Evolutionary conservation across 164 flowering plant species (phyloP), one percentile per base, ranked within the genome.

Genomic region (Magnolia officinalis): DNA sequence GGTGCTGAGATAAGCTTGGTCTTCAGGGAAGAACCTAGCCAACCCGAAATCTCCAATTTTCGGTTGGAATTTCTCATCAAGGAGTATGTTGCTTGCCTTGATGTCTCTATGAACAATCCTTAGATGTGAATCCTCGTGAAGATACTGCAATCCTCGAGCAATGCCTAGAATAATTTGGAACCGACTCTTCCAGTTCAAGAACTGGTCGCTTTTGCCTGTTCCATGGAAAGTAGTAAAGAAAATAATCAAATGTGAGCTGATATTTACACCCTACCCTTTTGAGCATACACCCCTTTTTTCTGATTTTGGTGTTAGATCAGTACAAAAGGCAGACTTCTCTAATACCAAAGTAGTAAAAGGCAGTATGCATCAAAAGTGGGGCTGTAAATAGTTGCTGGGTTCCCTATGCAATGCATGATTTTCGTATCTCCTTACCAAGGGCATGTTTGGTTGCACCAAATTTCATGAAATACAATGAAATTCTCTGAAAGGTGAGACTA

Each of bases 31-130:
- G 77, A 90, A 90, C 75, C 93, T 81, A 16, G 93, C 90, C 63
- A 90, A 76, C 7, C 93, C 93, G 65, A 90, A 90, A 78, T 90
- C 93, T 74, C 93, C 89, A 50, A 90, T 90, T 74, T 78, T 86
- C 8, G 93, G 90, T 65, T 84, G 89, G 70, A 83, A 87, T 72
- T 87, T 90, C 0, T 87, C 85, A 73, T 88, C 93, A 55, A 90
- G 88, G 73, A 90, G 93, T 75, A 90, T 88, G 76, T 90, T 90
- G 81, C 91, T 90, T 20, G 93, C 93, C 81, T 90, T 90, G 78
- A 90, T 90, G 78, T 88, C 93, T 71, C 93, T 84, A 63, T 90
- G 93, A 67, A 90, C 82, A 37, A 90, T 90, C 80, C 93, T 82
- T 3, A 83, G 45, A 78, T 85, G 88, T 52, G 91, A 90, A 82